These are phyloP conservation scores for Exophiala sp. DNA, from an alignment of 2,329 filamentous ascomycete genomes.

Conservation along the genomic window DNA sequence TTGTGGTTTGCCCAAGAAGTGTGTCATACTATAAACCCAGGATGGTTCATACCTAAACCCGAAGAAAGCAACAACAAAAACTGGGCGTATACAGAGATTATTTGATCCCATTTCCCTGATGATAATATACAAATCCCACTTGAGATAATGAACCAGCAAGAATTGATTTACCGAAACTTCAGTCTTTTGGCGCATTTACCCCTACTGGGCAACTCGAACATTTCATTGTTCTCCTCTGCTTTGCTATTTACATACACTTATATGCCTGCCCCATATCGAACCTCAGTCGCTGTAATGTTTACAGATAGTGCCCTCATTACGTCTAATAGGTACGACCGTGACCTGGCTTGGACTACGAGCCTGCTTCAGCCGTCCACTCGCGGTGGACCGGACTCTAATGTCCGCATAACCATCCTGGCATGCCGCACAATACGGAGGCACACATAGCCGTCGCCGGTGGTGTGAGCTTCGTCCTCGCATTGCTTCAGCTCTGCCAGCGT, in stretches of 20 bases:
- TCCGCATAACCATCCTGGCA: constrained; percentile 27
- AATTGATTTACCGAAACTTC: neutral
- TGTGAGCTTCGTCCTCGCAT: constrained; percentile 12
- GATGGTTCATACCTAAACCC: neutral
- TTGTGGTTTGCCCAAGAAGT: constrained; percentile 72
- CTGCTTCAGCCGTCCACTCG: constrained; percentile 6
- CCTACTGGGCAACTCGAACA: too few species aligned
- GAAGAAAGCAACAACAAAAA: too few species aligned
- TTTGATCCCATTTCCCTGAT: neutral
- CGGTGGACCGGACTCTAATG: constrained; percentile 20
- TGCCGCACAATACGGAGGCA: constrained; percentile 30
- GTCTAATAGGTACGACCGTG: too few species aligned
- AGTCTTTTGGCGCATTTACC: too few species aligned
- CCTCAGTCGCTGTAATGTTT: too few species aligned
- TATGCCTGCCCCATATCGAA: too few species aligned
- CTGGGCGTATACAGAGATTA: too few species aligned
- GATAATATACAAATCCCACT: neutral
- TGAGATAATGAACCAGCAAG: neutral
- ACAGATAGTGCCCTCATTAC: too few species aligned
- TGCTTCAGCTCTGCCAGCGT: constrained; percentile 14
- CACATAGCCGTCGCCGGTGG: constrained; percentile 20
- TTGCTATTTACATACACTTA: too few species aligned
- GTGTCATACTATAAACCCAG: constrained; percentile 53
- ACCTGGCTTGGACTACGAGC: neutral
- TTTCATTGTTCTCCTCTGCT: too few species aligned